Evolutionary conservation across 23 red algal genomes (phyloP).

Genomic region (Gracilariopsis chorda): DNA sequence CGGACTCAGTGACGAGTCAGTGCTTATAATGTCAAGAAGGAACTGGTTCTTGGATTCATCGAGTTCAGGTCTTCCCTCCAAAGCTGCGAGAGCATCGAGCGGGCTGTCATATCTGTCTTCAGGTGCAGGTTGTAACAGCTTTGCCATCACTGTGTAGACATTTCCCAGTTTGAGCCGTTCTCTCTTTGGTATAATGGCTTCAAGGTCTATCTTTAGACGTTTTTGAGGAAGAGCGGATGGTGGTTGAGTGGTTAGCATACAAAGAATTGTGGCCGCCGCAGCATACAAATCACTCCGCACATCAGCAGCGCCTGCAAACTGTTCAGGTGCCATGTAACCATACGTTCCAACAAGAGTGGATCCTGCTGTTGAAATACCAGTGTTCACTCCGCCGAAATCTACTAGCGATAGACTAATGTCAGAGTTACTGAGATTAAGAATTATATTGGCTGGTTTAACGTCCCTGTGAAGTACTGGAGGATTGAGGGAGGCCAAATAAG

Average conservation of each 20-base stretch:
- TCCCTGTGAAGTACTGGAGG: slow-evolving; percentile 69
- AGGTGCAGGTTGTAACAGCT: slow-evolving; percentile 68
- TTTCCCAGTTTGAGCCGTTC: slow-evolving; percentile 30
- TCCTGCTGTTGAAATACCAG: neutral
- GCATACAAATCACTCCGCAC: slow-evolving; percentile 66
- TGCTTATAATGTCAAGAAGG: neutral
- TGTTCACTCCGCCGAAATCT: slow-evolving; percentile 42
- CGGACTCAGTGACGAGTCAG: neutral
- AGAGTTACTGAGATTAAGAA: slow-evolving; percentile 27
- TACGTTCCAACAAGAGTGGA: slow-evolving; percentile 64
- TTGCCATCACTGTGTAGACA: slow-evolving; percentile 63
- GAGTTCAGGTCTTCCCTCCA: neutral
- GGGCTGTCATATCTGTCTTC: slow-evolving; percentile 64
- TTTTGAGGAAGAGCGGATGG: slow-evolving; percentile 33
- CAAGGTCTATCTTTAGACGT: slow-evolving; percentile 56
- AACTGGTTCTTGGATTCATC: neutral
- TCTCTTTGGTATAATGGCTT: slow-evolving; percentile 15
- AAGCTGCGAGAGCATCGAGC: slow-evolving; percentile 18
- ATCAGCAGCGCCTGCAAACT: slow-evolving; percentile 29
- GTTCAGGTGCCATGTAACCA: slow-evolving; percentile 77
- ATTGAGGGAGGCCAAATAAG: slow-evolving; percentile 49
- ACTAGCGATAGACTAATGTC: slow-evolving; percentile 21
- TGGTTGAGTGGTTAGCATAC: slow-evolving; percentile 22
- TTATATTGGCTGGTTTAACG: slow-evolving; percentile 63
- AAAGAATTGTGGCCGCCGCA: slow-evolving; percentile 54